These are phyloP conservation scores for Paraphoma chrysanthemicola DNA, from an alignment of 2,329 filamentous ascomycete genomes.

Conservation along the genomic window DNA sequence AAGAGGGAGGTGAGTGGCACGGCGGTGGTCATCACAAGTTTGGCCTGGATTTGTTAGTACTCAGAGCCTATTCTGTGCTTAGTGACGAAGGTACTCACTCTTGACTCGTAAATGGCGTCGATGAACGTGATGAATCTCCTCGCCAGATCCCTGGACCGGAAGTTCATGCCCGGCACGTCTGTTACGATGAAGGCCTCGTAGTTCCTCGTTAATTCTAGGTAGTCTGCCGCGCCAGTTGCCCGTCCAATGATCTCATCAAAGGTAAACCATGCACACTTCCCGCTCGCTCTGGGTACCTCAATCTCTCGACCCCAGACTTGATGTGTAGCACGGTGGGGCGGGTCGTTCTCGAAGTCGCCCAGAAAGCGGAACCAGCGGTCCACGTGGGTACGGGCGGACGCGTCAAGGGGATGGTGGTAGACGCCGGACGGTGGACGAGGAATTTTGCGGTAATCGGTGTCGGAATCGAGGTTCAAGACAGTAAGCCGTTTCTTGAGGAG, in stretches of 20 bases:
- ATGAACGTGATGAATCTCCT: conserved; percentile 97
- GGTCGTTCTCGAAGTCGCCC: conserved; percentile 77
- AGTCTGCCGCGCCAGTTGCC: conserved; percentile 92
- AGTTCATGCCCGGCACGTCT: conserved; percentile 89
- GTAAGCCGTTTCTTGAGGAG: conserved; percentile 83
- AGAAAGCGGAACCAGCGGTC: conserved; percentile 96
- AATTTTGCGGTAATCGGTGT: conserved; percentile 97
- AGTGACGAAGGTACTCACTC: conserved; percentile 48
- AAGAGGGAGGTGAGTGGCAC: conserved; percentile 88
- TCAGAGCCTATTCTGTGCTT: background rate
- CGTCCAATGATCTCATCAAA: conserved; percentile 90
- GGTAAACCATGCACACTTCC: conserved; percentile 86
- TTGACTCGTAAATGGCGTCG: conserved; percentile 88
- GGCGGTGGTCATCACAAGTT: conserved; percentile 89
- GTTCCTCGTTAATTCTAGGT: conserved; percentile 85
- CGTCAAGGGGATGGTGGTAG: conserved; percentile 87
- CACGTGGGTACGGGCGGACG: conserved; percentile 78
- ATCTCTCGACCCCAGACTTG: conserved; percentile 94
- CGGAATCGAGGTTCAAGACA: conserved; percentile 93
- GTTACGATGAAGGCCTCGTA: conserved; percentile 95
- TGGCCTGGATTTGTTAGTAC: conserved; percentile 65
- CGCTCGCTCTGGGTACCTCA: conserved; percentile 83
- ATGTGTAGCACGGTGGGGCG: conserved; percentile 80
- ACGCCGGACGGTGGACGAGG: conserved; percentile 91
- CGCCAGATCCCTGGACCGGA: conserved; percentile 83